Evolutionary conservation across 345 rosid genomes (phyloP).

Genomic region (Gossypium thurberi): DNA sequence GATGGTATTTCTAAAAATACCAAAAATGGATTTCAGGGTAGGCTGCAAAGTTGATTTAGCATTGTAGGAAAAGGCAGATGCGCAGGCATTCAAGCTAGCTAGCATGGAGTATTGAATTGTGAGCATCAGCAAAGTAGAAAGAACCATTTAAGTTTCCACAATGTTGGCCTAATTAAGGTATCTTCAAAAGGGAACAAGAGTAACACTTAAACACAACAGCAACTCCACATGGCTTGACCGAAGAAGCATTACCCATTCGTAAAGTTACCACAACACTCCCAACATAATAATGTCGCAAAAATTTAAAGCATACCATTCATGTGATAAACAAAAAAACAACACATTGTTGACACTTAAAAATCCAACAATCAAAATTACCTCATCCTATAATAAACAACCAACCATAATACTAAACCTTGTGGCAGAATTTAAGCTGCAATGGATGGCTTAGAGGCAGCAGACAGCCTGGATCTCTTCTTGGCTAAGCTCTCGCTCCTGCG

Average conservation of each 20-base stretch:
- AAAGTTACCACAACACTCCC: background rate
- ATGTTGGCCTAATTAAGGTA: no score
- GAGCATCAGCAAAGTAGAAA: no score
- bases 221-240: background rate
- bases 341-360: background rate
- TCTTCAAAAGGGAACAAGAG: no score
- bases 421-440: constrained; percentile 37
- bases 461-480: constrained; percentile 84
- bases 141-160: no score
- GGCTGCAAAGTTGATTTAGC: background rate
- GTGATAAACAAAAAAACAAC: background rate
- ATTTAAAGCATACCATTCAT: background rate
- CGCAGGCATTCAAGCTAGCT: no score
- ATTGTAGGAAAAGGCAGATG: no score
- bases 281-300: background rate
- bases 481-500: constrained; percentile 90
- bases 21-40: background rate
- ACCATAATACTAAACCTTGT: background rate
- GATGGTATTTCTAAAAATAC: background rate
- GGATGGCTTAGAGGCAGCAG: constrained; percentile 72
- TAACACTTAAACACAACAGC: background rate
- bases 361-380: constrained; percentile 9
- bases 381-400: background rate
- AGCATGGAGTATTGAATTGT: no score
- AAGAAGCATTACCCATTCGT: background rate